Evolutionary conservation across 768 basidiomycete species (phyloP), one percentile per base, ranked within the genome.

Genomic region (Lactifluus hygrophoroides): DNA sequence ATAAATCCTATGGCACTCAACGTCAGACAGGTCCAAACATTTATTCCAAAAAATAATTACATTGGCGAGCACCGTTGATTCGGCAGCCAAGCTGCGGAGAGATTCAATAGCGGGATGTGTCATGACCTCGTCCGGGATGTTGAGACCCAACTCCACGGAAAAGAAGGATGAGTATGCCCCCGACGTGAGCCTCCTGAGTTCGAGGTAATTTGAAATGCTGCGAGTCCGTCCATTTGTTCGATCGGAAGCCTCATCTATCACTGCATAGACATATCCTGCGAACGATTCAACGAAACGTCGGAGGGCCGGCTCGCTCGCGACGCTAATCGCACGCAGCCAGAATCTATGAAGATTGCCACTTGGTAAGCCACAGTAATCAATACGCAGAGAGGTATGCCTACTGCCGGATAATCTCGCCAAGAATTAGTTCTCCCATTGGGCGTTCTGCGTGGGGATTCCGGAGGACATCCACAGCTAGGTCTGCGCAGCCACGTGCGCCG

Each of bases 231-330:
- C 57, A 6, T 65, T 32, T 9, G 65, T 64, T 3, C 77, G 71
- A 57, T 81, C 78, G 0, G 65, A 60, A 0, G 79, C 75, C 66
- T 82, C 71, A 13, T 73, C 68, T 1, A 75, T 71, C 5, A 79
- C 72, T 0, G 76, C 58, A 2, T 73, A 64, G 3, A 70, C 61
- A 58, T 75, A 80, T 16, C 58, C 54, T 7, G 71, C 62, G 57
- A 78, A 74, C 2, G 54, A 60, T 7, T 71, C 60, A 27, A 79
- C 62, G 61, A 81, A 76, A 40, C 73, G 71, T 9, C 63, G 56
- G 49, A 67, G 73, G 7, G 67, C 61, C 14, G 54, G 49, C 0
- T 9, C n/a, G 64, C 55, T 9, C 63, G 68, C 0, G 69, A 63
- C 1, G 42, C 23, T 62, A 60, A 67, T 66, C 0, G 70, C 71